Conservation (phyloP, 140 eudicot genomes). For the Bidens hawaiensis region DNA sequence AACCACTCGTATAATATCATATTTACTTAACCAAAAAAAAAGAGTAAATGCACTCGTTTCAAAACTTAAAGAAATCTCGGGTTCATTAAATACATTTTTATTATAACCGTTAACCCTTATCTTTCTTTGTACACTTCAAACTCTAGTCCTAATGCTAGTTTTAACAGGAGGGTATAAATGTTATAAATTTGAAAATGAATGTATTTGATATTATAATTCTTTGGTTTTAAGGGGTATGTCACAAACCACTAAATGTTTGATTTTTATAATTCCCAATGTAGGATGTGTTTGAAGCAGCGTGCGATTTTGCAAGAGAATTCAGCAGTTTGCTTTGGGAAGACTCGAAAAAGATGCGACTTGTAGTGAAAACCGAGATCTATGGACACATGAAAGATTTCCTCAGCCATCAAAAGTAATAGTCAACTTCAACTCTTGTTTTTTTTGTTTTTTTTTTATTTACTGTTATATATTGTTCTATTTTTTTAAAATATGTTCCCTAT, state of each 20-base stretch:
- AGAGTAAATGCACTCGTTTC: not conserved
- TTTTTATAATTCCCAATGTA: not conserved
- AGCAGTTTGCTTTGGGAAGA: conserved; percentile 81
- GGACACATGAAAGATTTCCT: conserved; percentile 64
- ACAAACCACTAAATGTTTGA: not conserved
- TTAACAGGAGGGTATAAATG: not conserved
- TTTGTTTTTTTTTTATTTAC: too few species aligned
- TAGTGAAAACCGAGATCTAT: conserved; percentile 62
- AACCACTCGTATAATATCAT: not conserved
- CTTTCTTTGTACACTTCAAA: not conserved
- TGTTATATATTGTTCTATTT: too few species aligned
- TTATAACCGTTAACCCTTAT: not conserved
- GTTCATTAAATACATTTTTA: too few species aligned
- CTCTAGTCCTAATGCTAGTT: not conserved
- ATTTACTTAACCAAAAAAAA: not conserved
- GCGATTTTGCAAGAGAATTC: conserved; percentile 81
- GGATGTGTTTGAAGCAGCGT: conserved; percentile 56
- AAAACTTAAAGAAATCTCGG: too few species aligned
- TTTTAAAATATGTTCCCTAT: too few species aligned
- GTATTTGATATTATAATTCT: not conserved
- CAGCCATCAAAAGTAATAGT: conserved; percentile 44
- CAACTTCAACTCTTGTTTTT: not conserved
- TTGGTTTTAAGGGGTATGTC: not conserved
- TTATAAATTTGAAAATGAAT: not conserved
- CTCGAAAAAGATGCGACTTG: conserved; percentile 64